phyloP scores from a whole-genome alignment of 495 filamentous ascomycete genomes.

The Annulohypoxylon stygium region DNA sequence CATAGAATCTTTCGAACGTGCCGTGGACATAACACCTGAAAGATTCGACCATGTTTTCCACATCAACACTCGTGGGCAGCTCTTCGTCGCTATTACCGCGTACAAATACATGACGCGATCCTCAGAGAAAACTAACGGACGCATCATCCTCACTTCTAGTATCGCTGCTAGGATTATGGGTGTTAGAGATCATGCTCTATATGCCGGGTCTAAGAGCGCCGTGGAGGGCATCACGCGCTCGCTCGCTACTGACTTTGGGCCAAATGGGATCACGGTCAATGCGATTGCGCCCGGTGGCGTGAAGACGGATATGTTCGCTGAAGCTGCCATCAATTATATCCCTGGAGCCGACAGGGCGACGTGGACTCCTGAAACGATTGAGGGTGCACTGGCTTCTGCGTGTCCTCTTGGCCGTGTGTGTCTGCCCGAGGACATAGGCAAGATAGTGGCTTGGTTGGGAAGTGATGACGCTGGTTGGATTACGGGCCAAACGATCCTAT shows the following conservation, averaged over 20 bases:
- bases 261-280: slow-evolving; percentile 22
- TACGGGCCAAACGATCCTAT: slow-evolving; percentile 18
- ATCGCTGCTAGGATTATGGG: slow-evolving; percentile 24
- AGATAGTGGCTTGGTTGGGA: slow-evolving; percentile 19
- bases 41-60: slow-evolving; percentile 28
- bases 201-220: slow-evolving; percentile 22
- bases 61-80: slow-evolving; percentile 24
- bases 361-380: slow-evolving; percentile 19
- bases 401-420: slow-evolving; percentile 20
- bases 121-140: not conserved
- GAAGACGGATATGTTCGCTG: slow-evolving; percentile 29
- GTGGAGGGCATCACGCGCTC: slow-evolving; percentile 27
- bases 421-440: slow-evolving; percentile 22
- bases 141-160: slow-evolving; percentile 27
- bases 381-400: not conserved
- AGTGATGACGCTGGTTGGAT: slow-evolving; percentile 18
- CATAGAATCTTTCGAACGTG: slow-evolving; percentile 26
- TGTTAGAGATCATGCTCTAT: slow-evolving; percentile 23
- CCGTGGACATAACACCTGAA: slow-evolving; percentile 23
- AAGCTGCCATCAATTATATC: slow-evolving; percentile 26
- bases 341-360: slow-evolving; percentile 18
- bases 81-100: slow-evolving; percentile 20
- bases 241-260: slow-evolving; percentile 26
- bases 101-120: slow-evolving; percentile 25
- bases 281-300: slow-evolving; percentile 26